Conservation (phyloP, 768 basidiomycete species). For the Termitomyces sp. region DNA sequence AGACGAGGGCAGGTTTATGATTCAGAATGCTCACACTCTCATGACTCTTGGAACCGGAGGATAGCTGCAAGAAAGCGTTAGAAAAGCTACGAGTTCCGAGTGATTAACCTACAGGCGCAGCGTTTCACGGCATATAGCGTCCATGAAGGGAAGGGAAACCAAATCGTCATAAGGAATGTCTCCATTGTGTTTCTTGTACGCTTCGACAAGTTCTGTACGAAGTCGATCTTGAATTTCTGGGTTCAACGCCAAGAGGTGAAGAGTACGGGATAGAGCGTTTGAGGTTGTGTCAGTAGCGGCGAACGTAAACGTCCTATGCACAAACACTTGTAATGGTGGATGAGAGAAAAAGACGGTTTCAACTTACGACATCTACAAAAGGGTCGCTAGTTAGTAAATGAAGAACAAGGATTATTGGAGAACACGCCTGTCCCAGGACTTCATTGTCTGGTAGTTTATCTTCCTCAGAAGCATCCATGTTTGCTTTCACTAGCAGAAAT, state of each 20-base stretch:
- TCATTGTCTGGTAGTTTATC: constrained; percentile 25
- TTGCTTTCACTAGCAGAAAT: constrained; percentile 12
- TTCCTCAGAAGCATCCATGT: constrained; percentile 12
- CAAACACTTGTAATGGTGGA: background rate
- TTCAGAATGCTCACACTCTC: constrained; percentile 16
- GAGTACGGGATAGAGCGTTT: constrained; percentile 26
- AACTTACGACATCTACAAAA: constrained; percentile 18
- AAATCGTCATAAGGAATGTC: constrained; percentile 22
- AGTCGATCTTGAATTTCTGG: constrained; percentile 25
- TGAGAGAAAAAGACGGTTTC: background rate
- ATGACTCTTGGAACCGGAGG: constrained; percentile 21
- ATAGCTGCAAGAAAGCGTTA: constrained; percentile 6
- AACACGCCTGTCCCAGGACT: constrained; percentile 25
- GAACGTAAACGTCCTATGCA: constrained; percentile 26
- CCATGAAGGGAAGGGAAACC: constrained; percentile 22
- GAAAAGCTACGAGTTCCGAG: background rate
- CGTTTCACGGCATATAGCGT: constrained; percentile 23
- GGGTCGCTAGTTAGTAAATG: background rate
- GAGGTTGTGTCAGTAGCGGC: constrained; percentile 36
- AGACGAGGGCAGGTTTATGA: constrained; percentile 11
- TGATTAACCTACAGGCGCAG: constrained; percentile 24
- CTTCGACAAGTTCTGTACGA: constrained; percentile 37
- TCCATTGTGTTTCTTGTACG: constrained; percentile 14
- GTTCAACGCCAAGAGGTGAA: constrained; percentile 25
- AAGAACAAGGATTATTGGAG: background rate